Evolutionary conservation across 2,329 filamentous ascomycete genomes (phyloP).

Genomic region (Mycosphaerella arachidis): DNA sequence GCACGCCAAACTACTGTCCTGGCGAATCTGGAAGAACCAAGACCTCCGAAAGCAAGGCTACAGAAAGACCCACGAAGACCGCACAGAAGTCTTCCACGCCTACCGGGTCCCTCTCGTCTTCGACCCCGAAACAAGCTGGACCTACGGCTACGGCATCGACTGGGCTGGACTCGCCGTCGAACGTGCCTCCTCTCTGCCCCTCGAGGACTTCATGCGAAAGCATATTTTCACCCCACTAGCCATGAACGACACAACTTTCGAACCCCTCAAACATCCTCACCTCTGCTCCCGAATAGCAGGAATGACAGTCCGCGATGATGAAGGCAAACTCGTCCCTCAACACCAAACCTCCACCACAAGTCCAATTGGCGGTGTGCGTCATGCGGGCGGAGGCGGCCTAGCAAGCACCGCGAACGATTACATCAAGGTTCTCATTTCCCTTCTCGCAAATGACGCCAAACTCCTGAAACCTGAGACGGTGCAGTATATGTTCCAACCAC

Average conservation of each 20-base stretch:
- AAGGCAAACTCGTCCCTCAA: constrained; percentile 16
- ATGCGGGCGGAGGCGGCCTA: constrained; percentile 27
- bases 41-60: neutral
- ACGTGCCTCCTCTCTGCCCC: constrained; percentile 38
- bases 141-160: constrained; percentile 47
- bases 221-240: constrained; percentile 45
- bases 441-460: constrained; percentile 47
- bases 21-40: neutral
- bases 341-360: constrained; percentile 8
- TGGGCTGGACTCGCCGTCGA: constrained; percentile 53
- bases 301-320: constrained; percentile 19
- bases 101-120: constrained; percentile 46
- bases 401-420: constrained; percentile 38
- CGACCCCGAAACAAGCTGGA: constrained; percentile 50
- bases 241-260: constrained; percentile 34
- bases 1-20: neutral
- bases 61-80: constrained; percentile 1
- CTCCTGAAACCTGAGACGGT: constrained; percentile 42
- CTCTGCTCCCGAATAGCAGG: constrained; percentile 17
- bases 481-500: constrained; percentile 45
- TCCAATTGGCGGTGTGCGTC: constrained; percentile 22
- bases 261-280: constrained; percentile 15
- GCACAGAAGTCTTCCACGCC: constrained; percentile 4
- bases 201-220: constrained; percentile 43
- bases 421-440: constrained; percentile 42